Percentiles rank a stretch among this genome's conserved stretches.
phyloP scores from a whole-genome alignment of 2,329 filamentous ascomycete species.

The Stemphylium beticola region DNA sequence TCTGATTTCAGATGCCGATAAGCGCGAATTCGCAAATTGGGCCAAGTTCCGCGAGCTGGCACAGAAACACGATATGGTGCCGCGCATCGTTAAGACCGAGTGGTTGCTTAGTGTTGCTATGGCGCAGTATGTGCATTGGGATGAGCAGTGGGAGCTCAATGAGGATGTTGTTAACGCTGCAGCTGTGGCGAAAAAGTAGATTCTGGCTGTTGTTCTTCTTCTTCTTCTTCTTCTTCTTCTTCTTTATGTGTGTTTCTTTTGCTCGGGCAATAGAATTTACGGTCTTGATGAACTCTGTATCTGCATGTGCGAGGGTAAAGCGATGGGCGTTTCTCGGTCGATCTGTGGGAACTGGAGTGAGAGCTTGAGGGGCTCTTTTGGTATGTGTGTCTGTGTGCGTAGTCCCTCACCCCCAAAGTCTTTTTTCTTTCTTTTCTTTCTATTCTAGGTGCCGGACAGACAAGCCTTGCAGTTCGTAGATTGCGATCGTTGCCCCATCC shows the following conservation, averaged over 20 bases:
- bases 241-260: too few species aligned
- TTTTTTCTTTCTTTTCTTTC: too few species aligned
- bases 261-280: neutral
- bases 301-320: constrained; percentile 1
- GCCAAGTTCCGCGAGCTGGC: constrained; percentile 80
- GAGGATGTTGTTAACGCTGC: constrained; percentile 39
- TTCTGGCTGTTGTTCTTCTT: neutral
- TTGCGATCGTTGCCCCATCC: too few species aligned
- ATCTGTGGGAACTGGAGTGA: neutral
- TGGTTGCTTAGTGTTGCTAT: constrained; percentile 92
- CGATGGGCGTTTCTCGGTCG: constrained; percentile 22
- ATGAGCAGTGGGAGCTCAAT: constrained; percentile 42
- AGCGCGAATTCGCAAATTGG: constrained; percentile 78
- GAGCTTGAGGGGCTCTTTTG: too few species aligned
- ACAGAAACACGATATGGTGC: constrained; percentile 75
- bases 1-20: constrained; percentile 72
- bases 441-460: too few species aligned
- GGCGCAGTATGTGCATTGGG: constrained; percentile 72
- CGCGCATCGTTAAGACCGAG: constrained; percentile 81
- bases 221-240: neutral
- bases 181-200: constrained; percentile 16
- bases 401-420: too few species aligned
- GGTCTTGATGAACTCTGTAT: constrained; percentile 12
- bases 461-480: too few species aligned
- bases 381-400: too few species aligned